Evolutionary conservation across 169 alveolate species (phyloP), one percentile per base, ranked within the genome.

Genomic region (Cryptosporidium muris): DNA sequence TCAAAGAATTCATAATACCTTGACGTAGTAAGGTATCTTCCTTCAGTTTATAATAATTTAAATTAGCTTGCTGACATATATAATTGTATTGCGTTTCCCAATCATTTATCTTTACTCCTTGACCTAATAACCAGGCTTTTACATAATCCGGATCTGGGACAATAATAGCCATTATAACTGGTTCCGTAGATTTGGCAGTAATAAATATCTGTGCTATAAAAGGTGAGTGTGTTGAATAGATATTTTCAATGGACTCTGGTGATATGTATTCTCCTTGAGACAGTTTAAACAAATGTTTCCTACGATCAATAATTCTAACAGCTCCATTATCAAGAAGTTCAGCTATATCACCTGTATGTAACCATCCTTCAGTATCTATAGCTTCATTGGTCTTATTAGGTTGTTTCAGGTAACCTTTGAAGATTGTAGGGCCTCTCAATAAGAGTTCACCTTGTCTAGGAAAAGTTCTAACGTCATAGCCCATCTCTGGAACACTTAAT

Each of bases 241-340:
- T 81, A 53, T 85, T 89, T 90, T 96, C 98, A 14, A 95, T 82
- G 63, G 95, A 93, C 48, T 94, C 99, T n/a, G 99, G 99, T 38
- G 98, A 97, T 43, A 97, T 93, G 81, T 97, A 97, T 67, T 97
- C 99, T 47, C 99, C 99, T 89, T 97, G 97, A 34, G 97, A 91
- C 16, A 97, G 91, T 81, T 97, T 97, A 90, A 97, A 97, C 47
- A 97, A 92, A 82, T 96, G 96, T 85, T 95, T 94, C 34, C 96
- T 97, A 68, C 99, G 89, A 85, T 97, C 99, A 58, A 97, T 94
- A 66, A 97, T 95, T 92, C 91, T 95, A 8, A 97, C 81, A 1
- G 95, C 95, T 66, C 95, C 94, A 64, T 89, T 90, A 43, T 92
- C 94, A 45, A 65, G 81, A 40, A 95, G 66, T 58, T 90, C 95